A percentile compares a stretch with the other conserved stretches of the same genome.
phyloP scores from a whole-genome alignment of 1,284 basidiomycete species.

The Leccinum fallax region DNA sequence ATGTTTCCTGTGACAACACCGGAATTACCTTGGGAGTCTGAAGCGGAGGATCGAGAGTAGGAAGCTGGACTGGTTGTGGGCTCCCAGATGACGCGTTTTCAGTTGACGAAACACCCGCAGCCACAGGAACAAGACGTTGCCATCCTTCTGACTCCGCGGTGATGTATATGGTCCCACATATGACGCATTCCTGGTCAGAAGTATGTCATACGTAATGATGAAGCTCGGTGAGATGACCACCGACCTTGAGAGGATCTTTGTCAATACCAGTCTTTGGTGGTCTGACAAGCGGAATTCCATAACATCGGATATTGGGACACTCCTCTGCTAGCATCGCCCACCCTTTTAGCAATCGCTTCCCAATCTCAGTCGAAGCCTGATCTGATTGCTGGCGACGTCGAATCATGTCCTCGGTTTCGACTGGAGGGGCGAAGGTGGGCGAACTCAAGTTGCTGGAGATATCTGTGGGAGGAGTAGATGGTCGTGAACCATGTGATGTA shows the following conservation, averaged over 20 bases:
- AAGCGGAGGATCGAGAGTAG: slow-evolving; percentile 33
- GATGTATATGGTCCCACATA: slow-evolving; percentile 65
- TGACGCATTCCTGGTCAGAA: slow-evolving; percentile 69
- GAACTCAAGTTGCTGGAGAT: slow-evolving; percentile 61
- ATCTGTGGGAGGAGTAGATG: slow-evolving; percentile 76
- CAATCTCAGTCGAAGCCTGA: slow-evolving; percentile 74
- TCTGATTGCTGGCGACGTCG: slow-evolving; percentile 79
- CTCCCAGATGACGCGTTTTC: slow-evolving; percentile 7
- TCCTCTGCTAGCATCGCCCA: slow-evolving; percentile 87
- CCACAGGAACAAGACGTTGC: slow-evolving; percentile 47
- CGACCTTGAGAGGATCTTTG: slow-evolving; percentile 66
- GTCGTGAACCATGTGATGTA: slow-evolving; percentile 52
- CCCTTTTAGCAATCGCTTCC: slow-evolving; percentile 71
- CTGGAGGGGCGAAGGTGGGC: slow-evolving; percentile 59
- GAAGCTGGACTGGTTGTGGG: slow-evolving; percentile 34
- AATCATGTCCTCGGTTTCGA: slow-evolving; percentile 63
- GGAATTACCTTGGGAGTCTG: slow-evolving; percentile 33
- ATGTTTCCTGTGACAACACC: neutral
- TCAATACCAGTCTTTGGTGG: slow-evolving; percentile 64
- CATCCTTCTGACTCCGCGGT: slow-evolving; percentile 56
- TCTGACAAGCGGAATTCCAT: slow-evolving; percentile 72
- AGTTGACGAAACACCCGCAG: slow-evolving; percentile 9
- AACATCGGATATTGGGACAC: slow-evolving; percentile 67
- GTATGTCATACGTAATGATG: slow-evolving; percentile 11
- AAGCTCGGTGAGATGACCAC: slow-evolving; percentile 16